Base-by-base conservation (phyloP, 208 protist genomes). In the Novymonas esmeraldas region DNA sequence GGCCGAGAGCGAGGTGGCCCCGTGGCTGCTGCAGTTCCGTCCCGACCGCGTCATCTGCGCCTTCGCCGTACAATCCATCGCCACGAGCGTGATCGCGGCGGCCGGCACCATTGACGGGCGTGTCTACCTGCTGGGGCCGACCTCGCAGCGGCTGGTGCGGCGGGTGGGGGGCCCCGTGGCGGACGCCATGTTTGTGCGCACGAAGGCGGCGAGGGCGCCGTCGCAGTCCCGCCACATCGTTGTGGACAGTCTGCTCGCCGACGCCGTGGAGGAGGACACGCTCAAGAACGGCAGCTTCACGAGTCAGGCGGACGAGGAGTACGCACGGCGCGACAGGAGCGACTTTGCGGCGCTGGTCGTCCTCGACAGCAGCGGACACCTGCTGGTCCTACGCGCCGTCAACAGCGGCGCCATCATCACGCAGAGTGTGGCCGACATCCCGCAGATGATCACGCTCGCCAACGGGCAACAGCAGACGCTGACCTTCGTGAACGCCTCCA, bases 131-230 rank as follows among this genome's bases (percentile, higher is more conserved):
- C 52, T 95, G 9, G 49, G 62, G 22, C 26, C 22, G 1, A 61
- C 68, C 28, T 63, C 72, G 22, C 45, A 38, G 14, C 76, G 72
- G 18, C 48, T 80, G 10, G 70, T 81, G 20, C 73, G 78, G 16
- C 85, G 80, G 5, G 75, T 89, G 24, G 73, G 78, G 18, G 90
- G 90, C 6, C 90, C 90, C 13, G 81, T 95, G 51, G 78, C 81
- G 6, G 90, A 95, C 67, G 33, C 84, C 13, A 60, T 69, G 11
- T 93, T 95, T 75, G 81, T 85, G 22, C 61, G 71, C 55, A 85
- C 74, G 50, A 56, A 38, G 22, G 59, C 41, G 6, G 52, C 46
- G 13, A 46, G 52, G 39, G 36, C 5, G 0, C 59, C 57, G n/a
- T 41, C 62, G 36, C 26, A 46, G 36, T 50, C 68, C 36, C 77